Base-by-base conservation (phyloP, 176 grass and related monocot genomes). In the Oryza brachyantha region DNA sequence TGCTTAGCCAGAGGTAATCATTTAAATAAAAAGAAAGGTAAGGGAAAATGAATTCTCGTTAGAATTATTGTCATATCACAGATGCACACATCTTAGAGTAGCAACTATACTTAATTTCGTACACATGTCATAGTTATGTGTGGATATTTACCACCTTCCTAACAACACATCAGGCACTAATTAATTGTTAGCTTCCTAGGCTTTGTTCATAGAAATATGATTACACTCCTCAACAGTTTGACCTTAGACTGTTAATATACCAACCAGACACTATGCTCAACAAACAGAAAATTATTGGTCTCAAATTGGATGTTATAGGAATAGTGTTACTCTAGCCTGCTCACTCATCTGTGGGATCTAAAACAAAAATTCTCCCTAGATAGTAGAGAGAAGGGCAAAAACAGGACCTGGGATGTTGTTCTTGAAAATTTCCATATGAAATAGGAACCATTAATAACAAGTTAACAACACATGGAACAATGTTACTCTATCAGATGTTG, bases 181-280 rank as follows among this genome's bases (percentile, higher is more conserved):
- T 13, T 25, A 68, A 17, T 38, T 39, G 28, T 64, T 46, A 39
- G 0, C 64, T 9, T 8, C 84, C 63, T 55, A 64, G 60, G n/a
- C 81, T 82, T 36, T 54, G 87, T 61, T 38, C 86, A 55, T 32
- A 72, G 21, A 68, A 35, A 64, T 57, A 12, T 69, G 67, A 38
- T 85, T 86, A 64, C 73, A 70, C 66, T 89, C 90, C 79, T 93
- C 61, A 17, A 78, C 7, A 22, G 29, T 35, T 29, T 87, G 42
- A 80, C 73, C 68, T 84, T 83, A 10, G 87, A 85, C 71, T 87
- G 87, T 43, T 85, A 90, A 7, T 89, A 70, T n/a, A n/a, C n/a
- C n/a, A 52, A 50, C 17, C 41, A 66, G 35, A 29, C 10, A 25
- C 62, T 63, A 17, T 21, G 22, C 38, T 64, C 13, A 61, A 42